Evolutionary conservation across 1,284 basidiomycete species (phyloP).

Genomic region (Lignosus rhinocerotis): DNA sequence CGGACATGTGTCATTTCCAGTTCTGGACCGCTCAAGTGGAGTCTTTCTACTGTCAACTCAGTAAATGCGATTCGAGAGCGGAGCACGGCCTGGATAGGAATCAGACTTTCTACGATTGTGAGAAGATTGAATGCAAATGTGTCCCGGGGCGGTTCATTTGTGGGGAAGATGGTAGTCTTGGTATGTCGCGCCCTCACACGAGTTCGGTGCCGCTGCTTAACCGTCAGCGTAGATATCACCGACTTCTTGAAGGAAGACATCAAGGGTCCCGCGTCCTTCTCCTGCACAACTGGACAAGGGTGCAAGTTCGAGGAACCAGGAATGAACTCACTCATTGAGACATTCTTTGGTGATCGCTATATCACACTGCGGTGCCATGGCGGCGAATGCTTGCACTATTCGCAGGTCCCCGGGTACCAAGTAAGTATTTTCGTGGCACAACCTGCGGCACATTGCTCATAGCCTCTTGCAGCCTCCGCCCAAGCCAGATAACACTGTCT

Average conservation of each 20-base stretch:
- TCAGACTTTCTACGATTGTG: slow-evolving; percentile 75
- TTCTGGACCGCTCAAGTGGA: slow-evolving; percentile 96
- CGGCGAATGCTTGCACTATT: slow-evolving; percentile 93
- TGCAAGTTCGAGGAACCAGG: slow-evolving; percentile 95
- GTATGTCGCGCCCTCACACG: slow-evolving; percentile 46
- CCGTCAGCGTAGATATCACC: slow-evolving; percentile 74
- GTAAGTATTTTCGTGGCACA: slow-evolving; percentile 41
- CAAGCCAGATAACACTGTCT: slow-evolving; percentile 77
- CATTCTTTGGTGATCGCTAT: slow-evolving; percentile 89
- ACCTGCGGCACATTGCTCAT: background rate
- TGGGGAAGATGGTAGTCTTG: slow-evolving; percentile 92
- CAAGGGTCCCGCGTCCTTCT: slow-evolving; percentile 88
- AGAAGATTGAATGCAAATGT: slow-evolving; percentile 87
- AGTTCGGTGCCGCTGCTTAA: background rate
- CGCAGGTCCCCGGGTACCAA: slow-evolving; percentile 90
- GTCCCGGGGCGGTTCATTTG: slow-evolving; percentile 93
- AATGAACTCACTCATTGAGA: slow-evolving; percentile 93
- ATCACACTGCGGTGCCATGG: slow-evolving; percentile 88
- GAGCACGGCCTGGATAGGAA: slow-evolving; percentile 67
- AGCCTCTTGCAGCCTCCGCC: slow-evolving; percentile 56
- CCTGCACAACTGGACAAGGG: slow-evolving; percentile 71
- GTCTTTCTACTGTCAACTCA: slow-evolving; percentile 92
- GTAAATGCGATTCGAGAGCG: slow-evolving; percentile 58
- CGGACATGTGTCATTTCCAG: slow-evolving; percentile 84
- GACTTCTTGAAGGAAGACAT: slow-evolving; percentile 93